Evolutionary conservation across 768 basidiomycete species (phyloP).

Genomic region (Leccinellum rugosiceps): DNA sequence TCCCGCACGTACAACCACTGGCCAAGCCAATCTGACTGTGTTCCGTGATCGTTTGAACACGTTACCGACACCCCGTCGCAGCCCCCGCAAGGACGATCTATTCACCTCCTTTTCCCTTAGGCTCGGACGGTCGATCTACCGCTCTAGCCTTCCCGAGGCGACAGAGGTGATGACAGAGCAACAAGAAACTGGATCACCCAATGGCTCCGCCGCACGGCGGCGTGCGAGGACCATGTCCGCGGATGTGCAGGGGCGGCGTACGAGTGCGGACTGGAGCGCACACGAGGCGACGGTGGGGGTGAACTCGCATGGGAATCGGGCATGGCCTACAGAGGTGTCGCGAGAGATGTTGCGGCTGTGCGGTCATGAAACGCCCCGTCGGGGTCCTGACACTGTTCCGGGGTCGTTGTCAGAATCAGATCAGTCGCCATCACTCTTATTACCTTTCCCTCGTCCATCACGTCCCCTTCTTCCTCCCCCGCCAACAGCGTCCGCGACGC

Average conservation of each 20-base stretch:
- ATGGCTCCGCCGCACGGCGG: conserved; percentile 4
- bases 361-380: conserved; percentile 22
- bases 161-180: conserved; percentile 19
- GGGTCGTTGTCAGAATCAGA: conserved; percentile 18
- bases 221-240: conserved; percentile 33
- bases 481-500: conserved; percentile 25
- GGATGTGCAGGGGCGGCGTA: conserved; percentile 40
- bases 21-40: conserved; percentile 1
- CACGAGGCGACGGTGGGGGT: conserved; percentile 41
- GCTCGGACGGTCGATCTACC: conserved; percentile 27
- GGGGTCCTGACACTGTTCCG: conserved; percentile 11
- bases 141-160: conserved; percentile 26
- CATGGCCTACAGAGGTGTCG: conserved; percentile 60
- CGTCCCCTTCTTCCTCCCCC: conserved; percentile 15
- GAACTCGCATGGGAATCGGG: conserved; percentile 30
- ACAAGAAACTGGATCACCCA: conserved; percentile 1
- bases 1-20: conserved; percentile 17
- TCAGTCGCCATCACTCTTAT: conserved; percentile 26
- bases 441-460: conserved; percentile 30
- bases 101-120: conserved; percentile 23
- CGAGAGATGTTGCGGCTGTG: conserved; percentile 53
- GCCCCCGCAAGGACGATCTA: conserved; percentile 18
- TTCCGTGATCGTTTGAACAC: conserved; percentile 26
- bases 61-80: conserved; percentile 12
- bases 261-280: conserved; percentile 58